Conservation (phyloP, 2,329 filamentous ascomycete genomes). For the Teratosphaeria destructans region DNA sequence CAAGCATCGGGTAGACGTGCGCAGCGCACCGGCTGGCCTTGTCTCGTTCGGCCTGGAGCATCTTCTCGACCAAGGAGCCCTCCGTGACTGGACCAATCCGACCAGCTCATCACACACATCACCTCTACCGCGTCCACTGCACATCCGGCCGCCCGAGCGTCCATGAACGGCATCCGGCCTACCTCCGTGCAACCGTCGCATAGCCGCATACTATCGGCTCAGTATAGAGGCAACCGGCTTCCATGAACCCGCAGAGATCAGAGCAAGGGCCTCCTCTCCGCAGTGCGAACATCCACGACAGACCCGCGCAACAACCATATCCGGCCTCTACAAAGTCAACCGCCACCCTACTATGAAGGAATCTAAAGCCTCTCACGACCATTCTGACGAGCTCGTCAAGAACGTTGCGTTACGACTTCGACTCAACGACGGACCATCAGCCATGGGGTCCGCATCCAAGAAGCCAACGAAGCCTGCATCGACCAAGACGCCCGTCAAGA, state of each 20-base stretch:
- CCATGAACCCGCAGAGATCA: constrained; percentile 8
- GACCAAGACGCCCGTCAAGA: constrained; percentile 2
- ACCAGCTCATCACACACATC: background rate
- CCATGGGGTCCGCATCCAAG: background rate
- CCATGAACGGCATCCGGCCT: background rate
- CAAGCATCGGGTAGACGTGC: background rate
- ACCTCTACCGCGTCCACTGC: background rate
- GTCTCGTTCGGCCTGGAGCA: background rate
- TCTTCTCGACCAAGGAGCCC: background rate
- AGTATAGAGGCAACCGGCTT: constrained; percentile 1
- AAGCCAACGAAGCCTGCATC: background rate
- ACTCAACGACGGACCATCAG: constrained; percentile 1
- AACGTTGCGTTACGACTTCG: constrained; percentile 6
- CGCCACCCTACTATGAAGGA: constrained; percentile 14
- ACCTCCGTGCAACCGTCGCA: background rate
- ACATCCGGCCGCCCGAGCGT: background rate
- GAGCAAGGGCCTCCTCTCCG: constrained; percentile 2
- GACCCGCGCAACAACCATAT: constrained; percentile 12
- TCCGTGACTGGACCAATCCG: background rate
- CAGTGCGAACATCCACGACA: constrained; percentile 6
- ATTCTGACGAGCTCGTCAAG: constrained; percentile 4
- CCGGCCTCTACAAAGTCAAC: constrained; percentile 9
- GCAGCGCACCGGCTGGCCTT: background rate
- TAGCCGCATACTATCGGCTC: constrained; percentile 8
- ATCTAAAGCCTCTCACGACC: background rate